Conservation (phyloP, 345 rosid species). For the Lumnitzera racemosa region DNA sequence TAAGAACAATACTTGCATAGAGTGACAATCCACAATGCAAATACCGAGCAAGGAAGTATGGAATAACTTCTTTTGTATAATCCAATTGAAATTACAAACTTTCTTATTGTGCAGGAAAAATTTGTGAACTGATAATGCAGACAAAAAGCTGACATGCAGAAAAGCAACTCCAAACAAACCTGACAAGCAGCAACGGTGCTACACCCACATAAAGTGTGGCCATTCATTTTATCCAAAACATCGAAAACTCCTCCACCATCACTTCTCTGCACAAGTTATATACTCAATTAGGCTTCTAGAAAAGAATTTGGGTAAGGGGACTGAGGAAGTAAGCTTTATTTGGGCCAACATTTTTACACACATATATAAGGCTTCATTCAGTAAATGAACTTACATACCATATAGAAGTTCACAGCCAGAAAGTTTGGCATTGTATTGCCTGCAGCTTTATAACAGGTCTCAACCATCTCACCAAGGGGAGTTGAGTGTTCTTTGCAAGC, state of each 20-base stretch:
- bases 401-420: constrained; percentile 91
- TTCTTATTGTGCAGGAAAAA: not conserved
- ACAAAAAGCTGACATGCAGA: not conserved
- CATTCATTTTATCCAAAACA: constrained; percentile 75
- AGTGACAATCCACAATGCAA: too few species aligned
- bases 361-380: not conserved
- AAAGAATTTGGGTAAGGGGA: too few species aligned
- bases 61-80: too few species aligned
- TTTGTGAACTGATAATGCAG: not conserved
- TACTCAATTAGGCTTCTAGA: too few species aligned
- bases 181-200: constrained; percentile 71
- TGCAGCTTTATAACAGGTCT: constrained; percentile 77
- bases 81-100: too few species aligned
- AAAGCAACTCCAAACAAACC: constrained; percentile 34
- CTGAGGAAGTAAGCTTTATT: too few species aligned
- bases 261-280: constrained; percentile 56
- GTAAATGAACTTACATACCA: constrained; percentile 38
- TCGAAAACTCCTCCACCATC: constrained; percentile 96
- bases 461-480: constrained; percentile 76
- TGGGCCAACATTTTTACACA: not conserved
- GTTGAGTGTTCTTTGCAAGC: constrained; percentile 96
- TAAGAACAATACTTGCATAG: too few species aligned
- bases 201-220: constrained; percentile 77
- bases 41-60: too few species aligned
- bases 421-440: constrained; percentile 84